Base-by-base conservation (phyloP, 2,329 filamentous ascomycete species). In the Tolypocladium nubicola region DNA sequence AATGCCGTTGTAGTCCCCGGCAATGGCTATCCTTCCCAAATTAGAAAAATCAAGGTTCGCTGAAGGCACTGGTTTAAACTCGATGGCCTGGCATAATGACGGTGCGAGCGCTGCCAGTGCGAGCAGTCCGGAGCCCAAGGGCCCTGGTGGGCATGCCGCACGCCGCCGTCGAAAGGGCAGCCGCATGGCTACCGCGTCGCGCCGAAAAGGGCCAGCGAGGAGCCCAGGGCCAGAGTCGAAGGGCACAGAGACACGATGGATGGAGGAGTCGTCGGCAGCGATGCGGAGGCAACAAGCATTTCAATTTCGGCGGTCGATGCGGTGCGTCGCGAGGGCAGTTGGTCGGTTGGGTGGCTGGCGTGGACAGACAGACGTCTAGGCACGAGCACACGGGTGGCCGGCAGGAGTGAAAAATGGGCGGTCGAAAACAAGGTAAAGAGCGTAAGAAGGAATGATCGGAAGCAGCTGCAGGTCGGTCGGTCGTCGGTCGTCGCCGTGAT, bases 1-100 rank as follows among this genome's bases (percentile, higher is more conserved):
- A 65, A 97, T 88, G 56, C 91, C 90, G 66, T 89, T 85, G 70
- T 96, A 99, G 73, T 97, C 87, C 65, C 94, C 94, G 1, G 85
- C 88, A 59, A 99, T 80, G 56, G 89, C 91, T 63, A 97, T 86
- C 65, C 88, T 84, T 58, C 94, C 94, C 40, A 99, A 77, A 58
- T 85, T 76, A 35, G 81, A 82, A 59, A 96, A 80, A 68, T 96
- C 88, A 68, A 99, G 82, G 66, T 92, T 85, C 57, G 88, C 77
- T 16, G 83, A 76, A 3, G 89, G 84, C 43, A 84, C 79, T 16
- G 82, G 71, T 52, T 76, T 81, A 70, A 89, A 87, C 37, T 75
- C 79, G 60, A 85, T 72, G 43, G 82, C 82, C 30, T 72, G 67
- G 50, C 77, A 72, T 52, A 79, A 59, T 11, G 73, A 73, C 39